A percentile compares a stretch with the other conserved stretches of the same genome.
phyloP scores from a whole-genome alignment of 768 basidiomycete genomes.

The Psilocybe subaeruginosa region DNA sequence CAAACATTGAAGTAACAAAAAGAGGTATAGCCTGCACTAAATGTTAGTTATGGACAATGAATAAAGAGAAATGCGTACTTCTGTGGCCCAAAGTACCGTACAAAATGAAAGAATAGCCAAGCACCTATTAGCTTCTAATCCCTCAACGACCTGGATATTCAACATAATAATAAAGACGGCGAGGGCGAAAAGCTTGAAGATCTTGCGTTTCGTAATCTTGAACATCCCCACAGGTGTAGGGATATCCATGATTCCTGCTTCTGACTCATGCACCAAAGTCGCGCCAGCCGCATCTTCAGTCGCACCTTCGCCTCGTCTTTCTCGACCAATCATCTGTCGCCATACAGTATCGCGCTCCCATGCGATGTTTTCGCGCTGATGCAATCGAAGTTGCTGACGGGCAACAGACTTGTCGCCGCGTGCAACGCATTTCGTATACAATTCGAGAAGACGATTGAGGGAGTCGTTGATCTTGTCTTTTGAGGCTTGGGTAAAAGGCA shows the following conservation, averaged over 20 bases:
- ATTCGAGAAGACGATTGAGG: slow-evolving; percentile 59
- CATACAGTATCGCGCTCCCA: slow-evolving; percentile 99
- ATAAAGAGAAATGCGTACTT: slow-evolving; percentile 52
- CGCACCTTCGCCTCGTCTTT: slow-evolving; percentile 65
- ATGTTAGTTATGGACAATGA: not conserved
- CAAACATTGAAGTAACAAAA: slow-evolving; percentile 92
- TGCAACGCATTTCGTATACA: slow-evolving; percentile 88
- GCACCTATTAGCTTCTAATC: slow-evolving; percentile 81
- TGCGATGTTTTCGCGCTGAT: slow-evolving; percentile 92
- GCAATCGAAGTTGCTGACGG: slow-evolving; percentile 79
- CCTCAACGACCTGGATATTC: slow-evolving; percentile 60
- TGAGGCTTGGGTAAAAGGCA: slow-evolving; percentile 68
- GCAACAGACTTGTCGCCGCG: slow-evolving; percentile 70
- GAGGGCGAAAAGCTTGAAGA: slow-evolving; percentile 61
- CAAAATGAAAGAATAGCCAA: slow-evolving; percentile 89
- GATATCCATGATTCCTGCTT: slow-evolving; percentile 53
- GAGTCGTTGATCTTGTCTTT: slow-evolving; percentile 65
- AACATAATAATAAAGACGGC: slow-evolving; percentile 62
- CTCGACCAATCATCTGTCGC: slow-evolving; percentile 91
- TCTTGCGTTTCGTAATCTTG: slow-evolving; percentile 62
- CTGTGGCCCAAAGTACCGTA: slow-evolving; percentile 95
- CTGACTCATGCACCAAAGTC: slow-evolving; percentile 45
- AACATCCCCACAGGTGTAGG: slow-evolving; percentile 70
- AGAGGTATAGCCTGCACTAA: slow-evolving; percentile 85
- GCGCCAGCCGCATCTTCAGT: slow-evolving; percentile 42